Conservation (phyloP, 371 early-diverging fungal species). For the Apophysomyces variabilis region DNA sequence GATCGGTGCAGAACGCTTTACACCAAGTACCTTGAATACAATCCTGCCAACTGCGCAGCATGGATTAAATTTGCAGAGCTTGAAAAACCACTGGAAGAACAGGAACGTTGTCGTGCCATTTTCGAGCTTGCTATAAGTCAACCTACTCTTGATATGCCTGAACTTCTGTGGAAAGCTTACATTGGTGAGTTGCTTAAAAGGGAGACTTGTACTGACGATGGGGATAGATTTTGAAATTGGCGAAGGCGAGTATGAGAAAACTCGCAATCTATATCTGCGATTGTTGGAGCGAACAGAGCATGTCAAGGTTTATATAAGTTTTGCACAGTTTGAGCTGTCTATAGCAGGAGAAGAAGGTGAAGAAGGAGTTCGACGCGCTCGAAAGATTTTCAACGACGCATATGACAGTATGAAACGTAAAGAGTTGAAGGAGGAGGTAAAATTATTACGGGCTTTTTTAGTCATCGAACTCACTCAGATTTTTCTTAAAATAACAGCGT, state of each 20-base stretch:
- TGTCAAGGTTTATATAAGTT: conserved; percentile 97
- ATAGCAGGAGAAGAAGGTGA: conserved; percentile 57
- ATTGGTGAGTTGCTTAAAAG: conserved; percentile 53
- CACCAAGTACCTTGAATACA: conserved; percentile 85
- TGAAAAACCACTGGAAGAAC: conserved; percentile 85
- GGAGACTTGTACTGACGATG: background rate
- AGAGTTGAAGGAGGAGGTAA: conserved; percentile 73
- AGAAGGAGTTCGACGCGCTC: conserved; percentile 58
- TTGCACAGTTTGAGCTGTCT: conserved; percentile 86
- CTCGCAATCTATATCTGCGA: conserved; percentile 83
- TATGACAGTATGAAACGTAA: conserved; percentile 72
- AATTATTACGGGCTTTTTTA: background rate
- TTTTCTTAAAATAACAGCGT: conserved; percentile 51
- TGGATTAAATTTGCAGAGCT: conserved; percentile 97
- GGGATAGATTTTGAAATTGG: conserved; percentile 84
- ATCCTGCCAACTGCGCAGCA: conserved; percentile 83
- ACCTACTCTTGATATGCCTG: conserved; percentile 93
- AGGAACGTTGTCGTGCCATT: conserved; percentile 86
- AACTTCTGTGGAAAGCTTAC: conserved; percentile 96
- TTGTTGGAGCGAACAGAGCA: conserved; percentile 88
- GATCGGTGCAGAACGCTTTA: conserved; percentile 93
- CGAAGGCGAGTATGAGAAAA: conserved; percentile 79
- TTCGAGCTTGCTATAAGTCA: conserved; percentile 91
- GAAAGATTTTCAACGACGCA: conserved; percentile 78
- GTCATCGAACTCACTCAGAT: background rate